Base-by-base conservation (phyloP, 1,284 basidiomycete genomes). In the Sanguinoderma infundibulare region DNA sequence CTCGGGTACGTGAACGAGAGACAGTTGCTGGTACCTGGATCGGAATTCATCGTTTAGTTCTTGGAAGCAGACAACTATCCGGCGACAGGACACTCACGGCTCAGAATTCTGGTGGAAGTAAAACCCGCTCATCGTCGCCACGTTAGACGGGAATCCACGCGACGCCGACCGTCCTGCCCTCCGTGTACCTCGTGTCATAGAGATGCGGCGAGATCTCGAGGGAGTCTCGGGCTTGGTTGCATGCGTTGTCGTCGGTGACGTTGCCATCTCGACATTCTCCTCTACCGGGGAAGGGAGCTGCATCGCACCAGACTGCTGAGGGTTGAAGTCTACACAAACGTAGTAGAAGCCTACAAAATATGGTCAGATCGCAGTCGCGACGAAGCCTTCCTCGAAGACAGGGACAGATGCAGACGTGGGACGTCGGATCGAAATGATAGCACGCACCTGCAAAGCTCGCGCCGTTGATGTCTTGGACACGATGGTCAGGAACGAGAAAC, bases 401-500 rank as follows among this genome's bases (percentile, higher is more conserved):
- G 20, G 47, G 32, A 24, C 38, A 24, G 28, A 17, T 30, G 46
- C 17, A 26, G 28, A n/a, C n/a, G 26, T 32, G 26, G 26, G 9
- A 32, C n/a, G 46, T 30, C 9, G 32, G 28, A 49, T 32, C 54
- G 53, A 3, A 35, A 58, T 38, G 40, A 46, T 55, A 49, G 35
- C 50, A 69, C 72, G 65, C 57, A 94, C 95, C 95, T 64, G 95
- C 96, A 78, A 97, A 98, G 73, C 92, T 95, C 5, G 96, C 96
- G 32, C 96, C 96, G 70, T 88, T 95, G 75, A 98, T 98, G 76
- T 97, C 95, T 72, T 94, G 88, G 50, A 97, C 94, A 61, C 90
- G 86, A 76, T 97, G 94, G 75, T 97, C 94, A 9, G 96, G 96
- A 14, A 98, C 94, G 61, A 98, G 80, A 76, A 98, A 98, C 70